Percentiles rank a stretch among this genome's conserved stretches.
These are phyloP conservation scores for Diddensiella transvaalensis DNA, from an alignment of 805 yeast species.

Conservation along the genomic window DNA sequence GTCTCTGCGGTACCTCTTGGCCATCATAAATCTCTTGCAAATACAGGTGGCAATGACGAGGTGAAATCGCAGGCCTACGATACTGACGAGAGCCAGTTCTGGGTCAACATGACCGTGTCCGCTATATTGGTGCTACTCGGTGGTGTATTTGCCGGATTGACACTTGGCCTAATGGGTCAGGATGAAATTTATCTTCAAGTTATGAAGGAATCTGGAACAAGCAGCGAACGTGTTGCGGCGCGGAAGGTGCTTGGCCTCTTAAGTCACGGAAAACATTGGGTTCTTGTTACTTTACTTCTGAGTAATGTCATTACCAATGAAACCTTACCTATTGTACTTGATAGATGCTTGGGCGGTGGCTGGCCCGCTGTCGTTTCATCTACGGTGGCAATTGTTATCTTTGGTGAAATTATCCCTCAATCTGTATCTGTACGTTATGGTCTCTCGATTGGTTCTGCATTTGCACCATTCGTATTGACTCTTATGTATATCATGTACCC, in stretches of 20 bases:
- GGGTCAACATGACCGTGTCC: slow-evolving; percentile 33
- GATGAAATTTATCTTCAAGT: slow-evolving; percentile 94
- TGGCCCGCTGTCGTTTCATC: slow-evolving; percentile 94
- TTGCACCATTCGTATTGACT: slow-evolving; percentile 79
- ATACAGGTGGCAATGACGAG: neutral
- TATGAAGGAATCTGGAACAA: slow-evolving; percentile 74
- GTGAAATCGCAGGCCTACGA: neutral
- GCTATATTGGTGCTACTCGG: slow-evolving; percentile 35
- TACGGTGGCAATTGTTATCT: slow-evolving; percentile 88
- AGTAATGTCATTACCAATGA: slow-evolving; percentile 92
- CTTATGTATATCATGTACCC: slow-evolving; percentile 92
- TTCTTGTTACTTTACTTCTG: slow-evolving; percentile 78
- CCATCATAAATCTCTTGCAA: neutral
- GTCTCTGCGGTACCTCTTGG: slow-evolving; percentile 11
- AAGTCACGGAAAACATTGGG: slow-evolving; percentile 92
- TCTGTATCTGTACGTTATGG: slow-evolving; percentile 91
- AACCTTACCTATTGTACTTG: slow-evolving; percentile 89
- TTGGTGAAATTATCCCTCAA: slow-evolving; percentile 97
- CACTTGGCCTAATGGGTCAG: slow-evolving; percentile 97
- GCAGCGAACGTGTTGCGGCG: slow-evolving; percentile 64
- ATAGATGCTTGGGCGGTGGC: slow-evolving; percentile 92
- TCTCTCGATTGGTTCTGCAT: slow-evolving; percentile 81
- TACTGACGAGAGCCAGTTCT: slow-evolving; percentile 15
- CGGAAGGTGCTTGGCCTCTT: slow-evolving; percentile 66
- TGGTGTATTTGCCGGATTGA: slow-evolving; percentile 48